Percentiles rank a stretch among this genome's conserved stretches.
These are phyloP conservation scores for Carex kokanica DNA, from an alignment of 176 grass and related monocot species.

Conservation along the genomic window DNA sequence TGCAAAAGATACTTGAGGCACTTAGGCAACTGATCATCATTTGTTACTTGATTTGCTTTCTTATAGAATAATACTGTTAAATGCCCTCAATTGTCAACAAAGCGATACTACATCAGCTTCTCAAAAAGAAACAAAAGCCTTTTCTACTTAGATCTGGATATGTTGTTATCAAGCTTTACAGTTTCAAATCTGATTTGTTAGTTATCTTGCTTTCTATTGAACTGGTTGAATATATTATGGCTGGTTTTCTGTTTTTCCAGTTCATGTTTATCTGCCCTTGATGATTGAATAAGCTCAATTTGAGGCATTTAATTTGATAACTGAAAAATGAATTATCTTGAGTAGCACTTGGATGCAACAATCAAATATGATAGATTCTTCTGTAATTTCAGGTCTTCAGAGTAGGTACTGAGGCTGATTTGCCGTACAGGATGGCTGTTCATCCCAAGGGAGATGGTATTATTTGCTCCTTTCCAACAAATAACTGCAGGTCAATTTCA, in stretches of 20 bases:
- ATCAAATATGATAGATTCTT: not conserved
- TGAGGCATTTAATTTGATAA: too few species aligned
- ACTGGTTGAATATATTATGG: not conserved
- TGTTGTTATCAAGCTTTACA: not conserved
- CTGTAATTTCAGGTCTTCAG: constrained; percentile 49
- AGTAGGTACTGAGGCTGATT: constrained; percentile 46
- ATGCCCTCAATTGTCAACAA: not conserved
- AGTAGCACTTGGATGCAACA: not conserved
- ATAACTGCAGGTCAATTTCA: constrained; percentile 57
- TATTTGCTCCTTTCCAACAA: constrained; percentile 58
- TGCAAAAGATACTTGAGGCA: too few species aligned
- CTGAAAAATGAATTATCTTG: not conserved
- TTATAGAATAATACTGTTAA: not conserved
- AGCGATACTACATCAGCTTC: not conserved
- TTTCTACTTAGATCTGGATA: not conserved
- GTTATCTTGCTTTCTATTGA: not conserved
- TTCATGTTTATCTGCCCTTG: not conserved
- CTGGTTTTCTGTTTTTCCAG: not conserved
- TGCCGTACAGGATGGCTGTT: constrained; percentile 87
- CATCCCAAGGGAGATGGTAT: constrained; percentile 68
- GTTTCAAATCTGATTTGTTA: not conserved
- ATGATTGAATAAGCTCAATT: too few species aligned
- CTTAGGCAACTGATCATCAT: not conserved
- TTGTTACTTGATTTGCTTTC: constrained; percentile 13
- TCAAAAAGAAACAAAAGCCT: not conserved